A percentile compares a stretch with the other conserved stretches of the same genome.
These are phyloP conservation scores for Solanum hybrid DNA, from an alignment of 305 asterid species.

Conservation along the genomic window DNA sequence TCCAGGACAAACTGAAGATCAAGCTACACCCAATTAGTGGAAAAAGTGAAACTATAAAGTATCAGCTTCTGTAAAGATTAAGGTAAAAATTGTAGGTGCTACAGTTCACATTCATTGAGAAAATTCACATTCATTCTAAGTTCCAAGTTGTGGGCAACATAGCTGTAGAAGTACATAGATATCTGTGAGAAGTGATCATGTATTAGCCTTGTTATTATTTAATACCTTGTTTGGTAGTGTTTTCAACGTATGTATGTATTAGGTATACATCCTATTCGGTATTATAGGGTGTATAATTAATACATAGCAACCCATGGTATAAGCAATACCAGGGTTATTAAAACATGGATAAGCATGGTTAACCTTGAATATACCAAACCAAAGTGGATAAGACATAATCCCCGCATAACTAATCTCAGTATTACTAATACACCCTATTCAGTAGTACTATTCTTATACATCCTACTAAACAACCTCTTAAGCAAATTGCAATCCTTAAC, in stretches of 20 bases:
- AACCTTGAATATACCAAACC: neutral
- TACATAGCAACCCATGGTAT: neutral
- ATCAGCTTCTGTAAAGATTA: neutral
- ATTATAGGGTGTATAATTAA: neutral
- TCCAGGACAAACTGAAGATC: neutral
- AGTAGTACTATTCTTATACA: neutral
- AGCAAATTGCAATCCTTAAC: neutral
- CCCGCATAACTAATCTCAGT: neutral
- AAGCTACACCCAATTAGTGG: neutral
- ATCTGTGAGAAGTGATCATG: neutral
- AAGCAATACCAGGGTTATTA: neutral
- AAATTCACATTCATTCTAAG: neutral
- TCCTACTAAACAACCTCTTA: neutral
- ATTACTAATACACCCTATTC: neutral
- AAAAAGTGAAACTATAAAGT: neutral
- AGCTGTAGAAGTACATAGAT: neutral
- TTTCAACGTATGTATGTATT: neutral
- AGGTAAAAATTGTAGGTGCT: neutral
- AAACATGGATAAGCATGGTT: neutral
- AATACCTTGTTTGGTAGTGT: neutral
- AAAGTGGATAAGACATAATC: neutral
- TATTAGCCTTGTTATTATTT: neutral
- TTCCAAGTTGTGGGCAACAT: neutral
- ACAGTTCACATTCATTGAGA: neutral
- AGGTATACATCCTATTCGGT: neutral